These are phyloP conservation scores for Aureobasidium sp. DNA, from an alignment of 2,329 filamentous ascomycete genomes.

Conservation along the genomic window DNA sequence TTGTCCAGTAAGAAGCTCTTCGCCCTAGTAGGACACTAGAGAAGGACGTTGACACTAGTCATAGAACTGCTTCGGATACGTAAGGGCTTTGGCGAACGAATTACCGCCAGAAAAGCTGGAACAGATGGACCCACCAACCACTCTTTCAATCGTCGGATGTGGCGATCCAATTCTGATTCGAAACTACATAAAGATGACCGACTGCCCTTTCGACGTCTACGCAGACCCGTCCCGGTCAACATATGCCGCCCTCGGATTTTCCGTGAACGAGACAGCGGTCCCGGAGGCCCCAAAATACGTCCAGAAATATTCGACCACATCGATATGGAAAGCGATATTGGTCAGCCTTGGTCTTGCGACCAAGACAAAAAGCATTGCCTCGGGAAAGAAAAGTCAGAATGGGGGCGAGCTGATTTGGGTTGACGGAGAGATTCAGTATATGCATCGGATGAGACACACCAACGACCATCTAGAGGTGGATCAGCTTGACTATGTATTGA, in stretches of 20 bases:
- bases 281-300: conserved; percentile 22
- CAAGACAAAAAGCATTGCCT: not conserved
- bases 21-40: not conserved
- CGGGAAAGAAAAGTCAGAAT: conserved; percentile 18
- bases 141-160: conserved; percentile 27
- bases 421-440: conserved; percentile 25
- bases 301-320: conserved; percentile 15
- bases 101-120: conserved; percentile 18
- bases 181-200: conserved; percentile 23
- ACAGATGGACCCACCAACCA: conserved; percentile 18
- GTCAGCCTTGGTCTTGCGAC: not conserved
- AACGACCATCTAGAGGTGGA: conserved; percentile 26
- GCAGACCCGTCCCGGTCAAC: conserved; percentile 22
- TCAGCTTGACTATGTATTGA: conserved; percentile 17
- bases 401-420: conserved; percentile 32
- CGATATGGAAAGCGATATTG: not conserved
- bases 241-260: conserved; percentile 25
- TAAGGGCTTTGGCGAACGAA: conserved; percentile 20
- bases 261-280: conserved; percentile 18
- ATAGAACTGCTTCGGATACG: not conserved
- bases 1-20: conserved; percentile 17
- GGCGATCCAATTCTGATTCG: conserved; percentile 23
- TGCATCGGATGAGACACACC: conserved; percentile 27
- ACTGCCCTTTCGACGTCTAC: conserved; percentile 24
- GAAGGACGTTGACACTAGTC: not conserved